Evolutionary conservation across 768 basidiomycete species (phyloP), one percentile per base, ranked within the genome.

Genomic region (Rhodotorula toruloides): DNA sequence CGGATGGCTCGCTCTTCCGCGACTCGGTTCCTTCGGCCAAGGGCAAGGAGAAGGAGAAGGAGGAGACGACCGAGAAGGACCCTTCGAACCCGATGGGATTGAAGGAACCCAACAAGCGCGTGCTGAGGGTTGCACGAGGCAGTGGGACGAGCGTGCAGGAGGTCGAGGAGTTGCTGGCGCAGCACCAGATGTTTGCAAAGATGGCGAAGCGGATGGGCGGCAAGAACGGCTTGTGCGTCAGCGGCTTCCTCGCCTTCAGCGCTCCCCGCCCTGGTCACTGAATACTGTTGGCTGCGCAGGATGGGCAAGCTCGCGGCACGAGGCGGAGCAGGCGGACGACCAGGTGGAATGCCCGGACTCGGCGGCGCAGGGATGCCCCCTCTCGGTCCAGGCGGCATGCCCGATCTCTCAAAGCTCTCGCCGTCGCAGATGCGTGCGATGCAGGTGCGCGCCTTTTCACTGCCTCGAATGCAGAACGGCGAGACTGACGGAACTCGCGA

Each of bases 151-250:
- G 85, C 72, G 90, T 99, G 34, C 83, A 91, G 67, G 96, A 99
- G 80, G 94, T 99, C n/a, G 96, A 99, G 77, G 94, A 99, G 76
- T 77, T 97, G 62, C 80, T 99, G 52, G 91, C 90, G 74, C 96
- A 99, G 79, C 96, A 97, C 74, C 85, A 90, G 52, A 93, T 97
- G 89, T 96, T 99, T 90, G 87, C 91, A 59, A 93, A 90, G 75
- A 93, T 99, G 89, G 96, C 94, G 40, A 96, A 92, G 81, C 88
- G 91, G 76, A 93, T 91, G 11, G 96, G 96, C 54, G 93, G 92
- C 47, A 96, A 96, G 83, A 91, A 93, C 68, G 93, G 92, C 74
- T 91, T 91, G 88, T 87, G 64, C 65, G 86, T 54, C 47, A 17
- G 8, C n/a, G n/a, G n/a, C 25, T 54, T 42, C 27, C 36, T 34